Evolutionary conservation across 768 basidiomycete species (phyloP).

Genomic region (Russula abietina): DNA sequence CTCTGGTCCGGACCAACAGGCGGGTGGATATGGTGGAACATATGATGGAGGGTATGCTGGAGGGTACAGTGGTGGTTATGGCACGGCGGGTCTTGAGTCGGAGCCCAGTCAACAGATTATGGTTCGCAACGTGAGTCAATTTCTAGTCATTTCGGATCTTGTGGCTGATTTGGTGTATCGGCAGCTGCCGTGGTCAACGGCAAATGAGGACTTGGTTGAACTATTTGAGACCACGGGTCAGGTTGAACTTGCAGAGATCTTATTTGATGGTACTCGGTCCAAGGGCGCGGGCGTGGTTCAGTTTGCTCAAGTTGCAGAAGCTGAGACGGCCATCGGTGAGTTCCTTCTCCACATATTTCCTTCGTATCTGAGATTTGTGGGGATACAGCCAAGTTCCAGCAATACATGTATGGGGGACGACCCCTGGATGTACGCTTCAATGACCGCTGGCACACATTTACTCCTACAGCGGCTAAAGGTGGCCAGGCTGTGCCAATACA

Average conservation of each 20-base stretch:
- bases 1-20: conserved; percentile 74
- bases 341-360: background rate
- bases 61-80: conserved; percentile 13
- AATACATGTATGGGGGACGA: conserved; percentile 88
- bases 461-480: conserved; percentile 83
- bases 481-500: conserved; percentile 66
- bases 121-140: conserved; percentile 85
- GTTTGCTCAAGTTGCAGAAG: conserved; percentile 80
- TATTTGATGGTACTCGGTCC: conserved; percentile 42
- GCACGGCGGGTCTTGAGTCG: conserved; percentile 44
- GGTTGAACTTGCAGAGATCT: conserved; percentile 65
- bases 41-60: conserved; percentile 35
- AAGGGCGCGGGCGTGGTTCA: conserved; percentile 97
- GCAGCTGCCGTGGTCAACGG: conserved; percentile 97
- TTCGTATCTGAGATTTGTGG: conserved; percentile 26
- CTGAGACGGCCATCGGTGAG: conserved; percentile 88
- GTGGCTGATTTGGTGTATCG: background rate
- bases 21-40: conserved; percentile 35
- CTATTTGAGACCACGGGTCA: conserved; percentile 96
- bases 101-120: conserved; percentile 96
- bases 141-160: background rate
- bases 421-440: conserved; percentile 92
- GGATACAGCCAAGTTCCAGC: conserved; percentile 75
- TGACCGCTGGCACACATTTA: conserved; percentile 91
- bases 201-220: conserved; percentile 97